phyloP scores from a whole-genome alignment of 1,139 yeast species.

The Yamadazyma triangularis region DNA sequence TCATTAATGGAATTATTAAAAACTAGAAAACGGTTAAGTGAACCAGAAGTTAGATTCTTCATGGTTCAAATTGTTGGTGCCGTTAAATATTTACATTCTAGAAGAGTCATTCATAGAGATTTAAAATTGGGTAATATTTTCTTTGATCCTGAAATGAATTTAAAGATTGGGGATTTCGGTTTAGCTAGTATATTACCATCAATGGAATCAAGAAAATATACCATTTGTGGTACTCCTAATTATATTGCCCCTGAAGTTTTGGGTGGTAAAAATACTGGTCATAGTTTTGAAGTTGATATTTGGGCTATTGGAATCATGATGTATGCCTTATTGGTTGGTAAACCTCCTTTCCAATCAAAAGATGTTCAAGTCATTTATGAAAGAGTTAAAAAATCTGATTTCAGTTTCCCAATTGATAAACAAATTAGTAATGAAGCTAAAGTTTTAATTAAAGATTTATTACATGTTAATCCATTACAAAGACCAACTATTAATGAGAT shows the following conservation, averaged over 20 bases:
- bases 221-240: constrained; percentile 97
- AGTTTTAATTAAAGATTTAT: constrained; percentile 63
- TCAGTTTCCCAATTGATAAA: constrained; percentile 71
- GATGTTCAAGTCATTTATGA: constrained; percentile 93
- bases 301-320: constrained; percentile 98
- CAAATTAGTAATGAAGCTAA: constrained; percentile 70
- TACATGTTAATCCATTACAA: constrained; percentile 71
- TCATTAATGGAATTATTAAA: constrained; percentile 90
- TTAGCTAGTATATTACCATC: constrained; percentile 82
- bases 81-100: constrained; percentile 82
- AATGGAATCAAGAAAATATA: constrained; percentile 68
- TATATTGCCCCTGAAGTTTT: constrained; percentile 97
- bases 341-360: constrained; percentile 96
- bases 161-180: constrained; percentile 96
- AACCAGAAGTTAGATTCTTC: constrained; percentile 87
- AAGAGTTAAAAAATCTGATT: constrained; percentile 81
- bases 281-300: constrained; percentile 88
- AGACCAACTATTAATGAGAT: constrained; percentile 83
- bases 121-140: constrained; percentile 91
- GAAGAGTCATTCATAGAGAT: constrained; percentile 95
- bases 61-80: constrained; percentile 95
- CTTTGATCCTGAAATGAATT: constrained; percentile 86
- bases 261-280: constrained; percentile 81
- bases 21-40: constrained; percentile 75
- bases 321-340: constrained; percentile 85